Conservation (phyloP, 208 protist genomes). For the Vickermania spadyakhi region DNA sequence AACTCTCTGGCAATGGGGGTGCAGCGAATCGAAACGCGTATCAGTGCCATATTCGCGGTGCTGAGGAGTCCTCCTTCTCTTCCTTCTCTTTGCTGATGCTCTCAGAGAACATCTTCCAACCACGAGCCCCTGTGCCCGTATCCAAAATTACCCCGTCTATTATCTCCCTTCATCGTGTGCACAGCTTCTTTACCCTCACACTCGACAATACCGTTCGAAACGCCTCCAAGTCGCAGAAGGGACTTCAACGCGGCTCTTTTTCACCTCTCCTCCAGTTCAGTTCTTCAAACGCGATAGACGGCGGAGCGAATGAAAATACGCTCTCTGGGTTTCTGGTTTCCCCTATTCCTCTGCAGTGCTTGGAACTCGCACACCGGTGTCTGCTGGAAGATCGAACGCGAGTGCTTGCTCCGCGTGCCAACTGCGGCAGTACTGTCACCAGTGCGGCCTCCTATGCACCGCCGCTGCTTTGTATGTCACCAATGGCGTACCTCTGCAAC, state of each 20-base stretch:
- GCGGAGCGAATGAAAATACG: neutral
- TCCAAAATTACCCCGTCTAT: neutral
- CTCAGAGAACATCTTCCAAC: too few relatives aligned
- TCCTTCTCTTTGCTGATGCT: neutral
- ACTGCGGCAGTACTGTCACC: neutral
- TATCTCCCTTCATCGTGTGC: neutral
- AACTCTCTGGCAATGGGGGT: neutral
- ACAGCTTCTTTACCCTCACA: neutral
- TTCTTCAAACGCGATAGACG: too few relatives aligned
- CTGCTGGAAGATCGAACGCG: neutral
- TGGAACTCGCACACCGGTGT: neutral
- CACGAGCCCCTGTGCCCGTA: neutral
- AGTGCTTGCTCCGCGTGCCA: neutral
- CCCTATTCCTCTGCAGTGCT: neutral
- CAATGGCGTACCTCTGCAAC: neutral
- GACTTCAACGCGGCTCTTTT: neutral
- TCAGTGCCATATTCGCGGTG: neutral
- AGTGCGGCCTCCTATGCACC: neutral
- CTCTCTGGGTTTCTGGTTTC: neutral
- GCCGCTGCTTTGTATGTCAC: neutral
- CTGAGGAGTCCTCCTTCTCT: neutral
- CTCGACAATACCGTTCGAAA: neutral
- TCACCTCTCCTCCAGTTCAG: neutral
- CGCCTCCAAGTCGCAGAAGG: neutral
- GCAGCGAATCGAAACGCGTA: neutral